Conservation (phyloP, 2,329 filamentous ascomycete genomes). For the Penicillium sp. region DNA sequence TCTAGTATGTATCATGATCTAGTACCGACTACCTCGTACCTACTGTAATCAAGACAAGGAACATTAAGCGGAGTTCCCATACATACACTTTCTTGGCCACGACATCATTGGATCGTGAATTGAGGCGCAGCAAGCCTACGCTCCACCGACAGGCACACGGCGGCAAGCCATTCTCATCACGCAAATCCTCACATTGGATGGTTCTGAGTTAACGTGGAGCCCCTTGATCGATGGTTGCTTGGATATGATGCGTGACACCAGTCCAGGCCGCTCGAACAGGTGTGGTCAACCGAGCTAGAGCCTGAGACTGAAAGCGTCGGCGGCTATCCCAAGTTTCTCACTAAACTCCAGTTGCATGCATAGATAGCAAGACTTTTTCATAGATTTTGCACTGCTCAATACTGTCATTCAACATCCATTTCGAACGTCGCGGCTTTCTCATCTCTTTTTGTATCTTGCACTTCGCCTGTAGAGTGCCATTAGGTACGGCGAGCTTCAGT, state of each 20-base stretch:
- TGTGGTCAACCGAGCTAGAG: background rate
- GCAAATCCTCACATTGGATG: slow-evolving; percentile 9
- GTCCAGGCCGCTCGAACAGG: background rate
- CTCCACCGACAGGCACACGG: slow-evolving; percentile 3
- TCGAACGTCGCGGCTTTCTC: background rate
- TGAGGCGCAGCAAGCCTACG: slow-evolving; percentile 15
- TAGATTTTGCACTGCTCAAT: no score
- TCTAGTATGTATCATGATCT: no score
- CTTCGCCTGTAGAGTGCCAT: background rate
- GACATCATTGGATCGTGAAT: slow-evolving; percentile 13
- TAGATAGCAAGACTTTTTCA: background rate
- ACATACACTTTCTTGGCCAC: background rate
- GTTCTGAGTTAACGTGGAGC: background rate
- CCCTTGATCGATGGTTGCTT: background rate
- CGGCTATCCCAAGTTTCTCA: background rate
- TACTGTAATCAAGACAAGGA: slow-evolving; percentile 4
- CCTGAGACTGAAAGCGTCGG: background rate
- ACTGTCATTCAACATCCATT: background rate
- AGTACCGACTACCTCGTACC: no score
- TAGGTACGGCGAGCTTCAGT: background rate
- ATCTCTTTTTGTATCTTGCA: background rate
- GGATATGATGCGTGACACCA: background rate
- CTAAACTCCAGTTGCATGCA: background rate
- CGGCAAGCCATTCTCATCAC: slow-evolving; percentile 13
- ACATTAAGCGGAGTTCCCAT: slow-evolving; percentile 3